Percentiles rank a stretch among this genome's conserved stretches.
Conservation (phyloP, 306 rosid genomes). For the Glycine latifolia region DNA sequence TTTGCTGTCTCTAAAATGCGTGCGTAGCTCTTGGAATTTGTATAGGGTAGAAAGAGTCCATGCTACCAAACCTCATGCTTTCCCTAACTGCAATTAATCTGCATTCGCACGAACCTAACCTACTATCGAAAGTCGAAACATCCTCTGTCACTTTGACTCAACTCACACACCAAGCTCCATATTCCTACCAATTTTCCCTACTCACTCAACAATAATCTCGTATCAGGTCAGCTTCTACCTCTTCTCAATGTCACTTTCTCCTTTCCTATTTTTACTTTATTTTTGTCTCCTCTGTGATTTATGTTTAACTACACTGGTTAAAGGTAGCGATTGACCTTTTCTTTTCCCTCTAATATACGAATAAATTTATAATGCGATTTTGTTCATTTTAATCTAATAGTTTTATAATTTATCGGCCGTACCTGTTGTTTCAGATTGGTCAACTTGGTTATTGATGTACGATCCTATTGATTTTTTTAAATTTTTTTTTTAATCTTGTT, state of each 20-base stretch:
- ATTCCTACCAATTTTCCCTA: too few relatives aligned
- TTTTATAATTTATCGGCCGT: not conserved
- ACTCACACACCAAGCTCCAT: too few relatives aligned
- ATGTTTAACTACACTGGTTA: not conserved
- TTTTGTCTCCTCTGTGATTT: not conserved
- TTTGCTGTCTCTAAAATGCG: too few relatives aligned
- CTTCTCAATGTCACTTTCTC: too few relatives aligned
- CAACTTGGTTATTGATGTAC: constrained; percentile 10
- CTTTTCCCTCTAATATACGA: not conserved
- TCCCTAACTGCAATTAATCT: not conserved
- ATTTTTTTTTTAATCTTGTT: not conserved
- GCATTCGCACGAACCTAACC: not conserved
- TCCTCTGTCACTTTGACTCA: too few relatives aligned
- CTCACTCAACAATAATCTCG: not conserved
- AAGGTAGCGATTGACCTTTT: not conserved
- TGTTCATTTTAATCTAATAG: not conserved
- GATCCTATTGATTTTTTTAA: not conserved
- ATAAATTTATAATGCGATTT: not conserved
- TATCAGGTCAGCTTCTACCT: not conserved
- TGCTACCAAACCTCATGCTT: not conserved
- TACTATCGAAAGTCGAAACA: not conserved
- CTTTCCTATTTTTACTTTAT: too few relatives aligned
- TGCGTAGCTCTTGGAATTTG: too few relatives aligned
- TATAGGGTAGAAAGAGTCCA: too few relatives aligned
- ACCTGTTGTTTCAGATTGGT: not conserved